Evolutionary conservation across 371 early-diverging fungal genomes (phyloP).

Genomic region (Smittium culicis): DNA sequence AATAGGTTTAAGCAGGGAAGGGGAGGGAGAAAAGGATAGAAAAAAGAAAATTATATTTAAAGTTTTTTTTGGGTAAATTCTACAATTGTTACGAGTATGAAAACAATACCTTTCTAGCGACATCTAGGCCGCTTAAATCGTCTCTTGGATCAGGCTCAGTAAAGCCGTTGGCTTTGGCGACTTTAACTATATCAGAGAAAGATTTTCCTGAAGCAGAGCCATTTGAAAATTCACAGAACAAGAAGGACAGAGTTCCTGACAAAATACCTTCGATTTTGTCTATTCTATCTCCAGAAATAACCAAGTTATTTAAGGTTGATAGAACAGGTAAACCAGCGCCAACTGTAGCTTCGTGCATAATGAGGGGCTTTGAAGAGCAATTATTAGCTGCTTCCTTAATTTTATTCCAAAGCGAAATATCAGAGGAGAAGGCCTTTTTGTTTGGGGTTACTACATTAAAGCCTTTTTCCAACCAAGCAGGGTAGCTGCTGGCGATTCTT

Average conservation of each 20-base stretch:
- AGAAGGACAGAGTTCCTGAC: slow-evolving; percentile 86
- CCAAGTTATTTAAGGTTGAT: slow-evolving; percentile 71
- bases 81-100: not conserved
- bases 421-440: slow-evolving; percentile 88
- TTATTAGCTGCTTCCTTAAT: slow-evolving; percentile 41
- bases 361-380: slow-evolving; percentile 35
- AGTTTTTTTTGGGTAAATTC: too few species aligned
- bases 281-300: slow-evolving; percentile 84
- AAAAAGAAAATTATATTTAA: too few species aligned
- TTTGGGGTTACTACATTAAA: slow-evolving; percentile 90
- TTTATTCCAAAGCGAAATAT: slow-evolving; percentile 47
- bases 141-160: slow-evolving; percentile 98
- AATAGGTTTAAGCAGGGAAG: too few species aligned
- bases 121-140: slow-evolving; percentile 95
- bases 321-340: slow-evolving; percentile 96
- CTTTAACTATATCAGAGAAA: slow-evolving; percentile 79
- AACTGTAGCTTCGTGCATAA: slow-evolving; percentile 90
- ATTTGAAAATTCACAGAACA: slow-evolving; percentile 87
- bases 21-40: too few species aligned
- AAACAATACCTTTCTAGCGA: slow-evolving; percentile 92
- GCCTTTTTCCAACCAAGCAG: slow-evolving; percentile 60
- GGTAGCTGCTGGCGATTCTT: slow-evolving; percentile 63
- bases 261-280: slow-evolving; percentile 88
- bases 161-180: slow-evolving; percentile 84
- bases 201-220: slow-evolving; percentile 34